phyloP scores from a whole-genome alignment of 2,329 filamentous ascomycete genomes.

The Phyllosticta citriasiana region DNA sequence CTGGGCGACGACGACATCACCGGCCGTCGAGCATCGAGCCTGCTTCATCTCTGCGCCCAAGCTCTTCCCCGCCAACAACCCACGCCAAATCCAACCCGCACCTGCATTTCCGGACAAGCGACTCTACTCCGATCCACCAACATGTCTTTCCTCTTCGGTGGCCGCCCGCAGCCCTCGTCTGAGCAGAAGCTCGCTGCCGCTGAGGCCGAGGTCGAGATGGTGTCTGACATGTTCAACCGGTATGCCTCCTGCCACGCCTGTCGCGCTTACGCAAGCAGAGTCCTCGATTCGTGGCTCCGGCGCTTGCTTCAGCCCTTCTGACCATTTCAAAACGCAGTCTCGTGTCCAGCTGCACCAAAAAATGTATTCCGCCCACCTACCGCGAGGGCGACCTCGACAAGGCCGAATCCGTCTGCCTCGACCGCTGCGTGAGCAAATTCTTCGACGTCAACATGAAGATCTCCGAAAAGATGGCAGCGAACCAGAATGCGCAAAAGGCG shows the following conservation, averaged over 20 bases:
- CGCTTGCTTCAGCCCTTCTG: neutral
- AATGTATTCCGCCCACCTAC: constrained; percentile 89
- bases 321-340: constrained; percentile 44
- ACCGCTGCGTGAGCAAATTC: constrained; percentile 96
- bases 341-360: constrained; percentile 79
- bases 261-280: neutral
- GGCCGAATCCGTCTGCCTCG: constrained; percentile 95
- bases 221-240: constrained; percentile 98
- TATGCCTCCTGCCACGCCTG: constrained; percentile 32
- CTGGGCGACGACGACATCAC: constrained; percentile 8
- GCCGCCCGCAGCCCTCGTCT: constrained; percentile 75
- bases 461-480: constrained; percentile 88
- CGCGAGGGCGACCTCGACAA: constrained; percentile 96
- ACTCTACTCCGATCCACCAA: neutral
- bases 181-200: constrained; percentile 96
- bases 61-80: neutral
- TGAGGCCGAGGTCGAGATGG: constrained; percentile 94
- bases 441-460: constrained; percentile 98
- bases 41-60: neutral
- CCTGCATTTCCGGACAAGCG: neutral
- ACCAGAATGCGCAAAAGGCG: constrained; percentile 59
- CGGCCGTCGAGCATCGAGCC: neutral
- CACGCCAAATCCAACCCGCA: neutral
- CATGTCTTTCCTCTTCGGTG: constrained; percentile 31
- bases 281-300: neutral